Conservation (phyloP, 805 yeast genomes). For the Starmerella riodocensis region DNA sequence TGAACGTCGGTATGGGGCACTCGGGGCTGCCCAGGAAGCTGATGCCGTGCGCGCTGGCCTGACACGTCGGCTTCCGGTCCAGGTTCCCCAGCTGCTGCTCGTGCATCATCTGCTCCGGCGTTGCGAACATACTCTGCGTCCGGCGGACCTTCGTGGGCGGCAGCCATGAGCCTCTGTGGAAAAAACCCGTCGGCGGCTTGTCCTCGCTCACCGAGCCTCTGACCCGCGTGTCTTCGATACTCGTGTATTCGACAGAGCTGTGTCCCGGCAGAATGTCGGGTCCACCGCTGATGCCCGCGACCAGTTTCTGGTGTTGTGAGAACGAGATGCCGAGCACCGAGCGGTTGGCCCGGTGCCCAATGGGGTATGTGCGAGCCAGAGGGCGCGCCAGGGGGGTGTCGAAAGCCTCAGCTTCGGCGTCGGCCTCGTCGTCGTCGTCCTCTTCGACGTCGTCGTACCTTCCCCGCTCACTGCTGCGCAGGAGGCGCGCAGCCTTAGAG, state of each 20-base stretch:
- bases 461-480: too few relatives aligned
- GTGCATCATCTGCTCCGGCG: slow-evolving; percentile 35
- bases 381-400: neutral
- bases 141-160: slow-evolving; percentile 35
- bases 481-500: too few relatives aligned
- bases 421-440: neutral
- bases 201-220: neutral
- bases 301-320: neutral
- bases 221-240: neutral
- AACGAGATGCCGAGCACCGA: slow-evolving; percentile 6
- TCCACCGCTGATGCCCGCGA: too few relatives aligned
- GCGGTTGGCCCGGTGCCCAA: slow-evolving; percentile 4
- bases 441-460: slow-evolving; percentile 1
- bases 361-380: neutral
- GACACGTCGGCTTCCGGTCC: slow-evolving; percentile 12
- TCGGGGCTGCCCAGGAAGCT: slow-evolving; percentile 16
- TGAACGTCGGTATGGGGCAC: slow-evolving; percentile 32
- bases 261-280: neutral
- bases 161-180: slow-evolving; percentile 3
- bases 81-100: slow-evolving; percentile 24
- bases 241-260: neutral
- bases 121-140: slow-evolving; percentile 57
- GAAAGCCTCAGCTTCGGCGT: too few relatives aligned
- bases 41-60: slow-evolving; percentile 12
- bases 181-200: neutral